Evolutionary conservation across 768 basidiomycete species (phyloP).

Genomic region (Coprinopsis sp.): DNA sequence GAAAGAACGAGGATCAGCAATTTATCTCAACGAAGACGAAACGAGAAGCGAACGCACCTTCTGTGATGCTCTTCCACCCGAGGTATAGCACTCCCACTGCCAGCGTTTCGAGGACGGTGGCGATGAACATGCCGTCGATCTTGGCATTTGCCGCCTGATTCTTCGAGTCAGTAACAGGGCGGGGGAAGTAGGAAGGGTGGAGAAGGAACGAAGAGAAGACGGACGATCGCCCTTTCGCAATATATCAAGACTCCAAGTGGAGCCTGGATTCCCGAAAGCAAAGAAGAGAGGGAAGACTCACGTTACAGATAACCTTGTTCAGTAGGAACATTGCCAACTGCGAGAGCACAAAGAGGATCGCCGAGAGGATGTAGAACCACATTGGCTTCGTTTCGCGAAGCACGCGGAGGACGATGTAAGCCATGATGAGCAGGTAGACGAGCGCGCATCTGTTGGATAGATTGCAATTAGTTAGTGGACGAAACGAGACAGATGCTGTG

Average conservation of each 20-base stretch:
- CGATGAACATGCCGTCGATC: conserved; percentile 84
- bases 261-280: neutral
- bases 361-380: conserved; percentile 70
- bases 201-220: neutral
- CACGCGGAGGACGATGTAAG: conserved; percentile 70
- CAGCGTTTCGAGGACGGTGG: conserved; percentile 78
- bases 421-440: conserved; percentile 70
- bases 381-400: conserved; percentile 80
- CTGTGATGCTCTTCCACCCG: conserved; percentile 88
- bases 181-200: neutral
- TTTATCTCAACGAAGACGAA: neutral
- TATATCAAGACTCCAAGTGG: too few relatives aligned
- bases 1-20: neutral
- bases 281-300: conserved; percentile 18
- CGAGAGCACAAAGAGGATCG: conserved; percentile 70
- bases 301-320: conserved; percentile 69
- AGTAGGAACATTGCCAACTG: conserved; percentile 86
- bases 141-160: conserved; percentile 60
- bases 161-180: neutral
- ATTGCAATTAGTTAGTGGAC: neutral
- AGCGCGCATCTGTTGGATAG: conserved; percentile 34
- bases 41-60: conserved; percentile 48
- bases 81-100: conserved; percentile 63
- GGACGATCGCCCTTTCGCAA: neutral
- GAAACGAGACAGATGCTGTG: neutral